Percentiles rank a stretch among this genome's conserved stretches.
Evolutionary conservation across 768 basidiomycete species (phyloP).

Genomic region (Strobilomyces echinocephalus): DNA sequence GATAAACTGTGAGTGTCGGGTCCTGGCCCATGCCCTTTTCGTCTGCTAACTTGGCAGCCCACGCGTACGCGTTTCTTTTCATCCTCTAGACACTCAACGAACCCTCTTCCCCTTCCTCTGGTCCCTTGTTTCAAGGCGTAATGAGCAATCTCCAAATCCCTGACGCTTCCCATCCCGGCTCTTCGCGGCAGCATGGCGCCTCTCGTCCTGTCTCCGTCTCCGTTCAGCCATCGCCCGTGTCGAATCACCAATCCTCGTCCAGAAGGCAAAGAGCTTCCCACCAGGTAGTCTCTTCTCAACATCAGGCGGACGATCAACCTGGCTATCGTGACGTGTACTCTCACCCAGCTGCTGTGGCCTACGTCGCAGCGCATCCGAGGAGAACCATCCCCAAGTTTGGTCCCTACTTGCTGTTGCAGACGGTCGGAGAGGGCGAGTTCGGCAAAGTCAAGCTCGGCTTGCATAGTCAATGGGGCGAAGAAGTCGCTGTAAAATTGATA

Average conservation of each 20-base stretch:
- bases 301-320: constrained; percentile 40
- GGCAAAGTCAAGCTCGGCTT: constrained; percentile 98
- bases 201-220: constrained; percentile 58
- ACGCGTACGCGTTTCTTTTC: constrained; percentile 23
- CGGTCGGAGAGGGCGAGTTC: constrained; percentile 97
- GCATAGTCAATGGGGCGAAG: constrained; percentile 90
- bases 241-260: constrained; percentile 37
- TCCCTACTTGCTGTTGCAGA: constrained; percentile 91
- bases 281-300: constrained; percentile 54
- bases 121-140: not conserved
- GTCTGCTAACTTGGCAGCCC: constrained; percentile 8
- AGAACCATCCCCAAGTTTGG: constrained; percentile 92
- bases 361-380: constrained; percentile 74
- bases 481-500: constrained; percentile 98
- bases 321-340: constrained; percentile 71
- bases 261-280: constrained; percentile 73
- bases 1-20: constrained; percentile 14
- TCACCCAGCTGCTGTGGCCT: constrained; percentile 82
- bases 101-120: not conserved
- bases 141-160: constrained; percentile 43
- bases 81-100: not conserved
- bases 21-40: constrained; percentile 7
- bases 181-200: constrained; percentile 39
- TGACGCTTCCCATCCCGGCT: constrained; percentile 39
- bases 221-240: constrained; percentile 46